Conservation (phyloP, 345 rosid species). For the Xanthoceras sorbifolium region DNA sequence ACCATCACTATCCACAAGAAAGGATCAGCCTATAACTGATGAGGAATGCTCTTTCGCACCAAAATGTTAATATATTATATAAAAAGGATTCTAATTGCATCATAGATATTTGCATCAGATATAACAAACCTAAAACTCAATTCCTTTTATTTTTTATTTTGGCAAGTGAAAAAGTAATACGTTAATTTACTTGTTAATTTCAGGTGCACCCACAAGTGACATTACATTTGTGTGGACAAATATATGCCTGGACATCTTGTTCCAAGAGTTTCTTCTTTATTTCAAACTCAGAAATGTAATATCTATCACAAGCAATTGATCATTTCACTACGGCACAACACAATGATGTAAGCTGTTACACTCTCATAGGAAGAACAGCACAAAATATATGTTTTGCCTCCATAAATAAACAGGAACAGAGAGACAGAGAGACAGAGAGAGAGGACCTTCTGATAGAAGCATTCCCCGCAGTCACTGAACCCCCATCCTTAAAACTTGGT, state of each 20-base stretch:
- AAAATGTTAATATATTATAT: not conserved
- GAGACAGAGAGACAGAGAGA: constrained; percentile 13
- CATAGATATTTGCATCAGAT: not conserved
- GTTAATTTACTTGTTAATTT: not conserved
- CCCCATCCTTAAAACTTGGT: constrained; percentile 90
- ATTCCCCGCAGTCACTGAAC: constrained; percentile 95
- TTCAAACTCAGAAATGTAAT: not conserved
- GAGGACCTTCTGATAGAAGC: constrained; percentile 91
- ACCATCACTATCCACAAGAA: constrained; percentile 66
- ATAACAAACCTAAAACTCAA: not conserved
- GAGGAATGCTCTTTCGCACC: not conserved
- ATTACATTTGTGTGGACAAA: not conserved
- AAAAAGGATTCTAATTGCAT: not conserved
- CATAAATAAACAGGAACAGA: not conserved
- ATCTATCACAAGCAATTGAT: not conserved
- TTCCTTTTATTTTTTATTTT: not conserved
- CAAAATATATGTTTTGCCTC: not conserved
- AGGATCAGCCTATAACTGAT: constrained; percentile 14
- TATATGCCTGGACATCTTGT: constrained; percentile 1
- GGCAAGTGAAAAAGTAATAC: not conserved
- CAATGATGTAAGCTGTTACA: not conserved
- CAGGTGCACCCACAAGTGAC: not conserved
- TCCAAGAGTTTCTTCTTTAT: constrained; percentile 9
- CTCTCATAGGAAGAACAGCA: not conserved
- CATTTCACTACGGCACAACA: not conserved